Evolutionary conservation across 495 filamentous ascomycete genomes (phyloP).

Genomic region (Neurospora sp.): DNA sequence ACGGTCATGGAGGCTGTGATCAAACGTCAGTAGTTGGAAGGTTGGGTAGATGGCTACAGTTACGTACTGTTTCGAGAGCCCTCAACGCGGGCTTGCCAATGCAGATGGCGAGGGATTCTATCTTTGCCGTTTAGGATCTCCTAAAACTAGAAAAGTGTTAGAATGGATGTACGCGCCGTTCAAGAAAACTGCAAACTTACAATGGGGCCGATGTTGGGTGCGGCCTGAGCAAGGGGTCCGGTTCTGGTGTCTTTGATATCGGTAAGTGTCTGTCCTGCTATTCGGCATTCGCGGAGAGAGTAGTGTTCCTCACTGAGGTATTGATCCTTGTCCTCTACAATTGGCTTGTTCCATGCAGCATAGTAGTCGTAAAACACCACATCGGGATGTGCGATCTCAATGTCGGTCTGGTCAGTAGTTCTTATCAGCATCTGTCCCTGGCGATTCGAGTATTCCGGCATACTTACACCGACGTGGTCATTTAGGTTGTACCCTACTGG

Average conservation of each 20-base stretch:
- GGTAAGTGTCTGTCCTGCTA: conserved; percentile 26
- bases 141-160: conserved; percentile 27
- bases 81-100: conserved; percentile 54
- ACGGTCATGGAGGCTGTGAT: conserved; percentile 43
- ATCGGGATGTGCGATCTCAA: conserved; percentile 48
- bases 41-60: neutral
- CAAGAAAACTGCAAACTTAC: conserved; percentile 5
- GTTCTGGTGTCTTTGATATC: conserved; percentile 33
- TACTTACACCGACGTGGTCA: conserved; percentile 52
- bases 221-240: conserved; percentile 57
- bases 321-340: conserved; percentile 18
- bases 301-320: conserved; percentile 23
- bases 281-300: conserved; percentile 7
- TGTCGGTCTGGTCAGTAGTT: conserved; percentile 38
- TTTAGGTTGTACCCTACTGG: conserved; percentile 62
- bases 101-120: conserved; percentile 50
- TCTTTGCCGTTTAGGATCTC: conserved; percentile 46
- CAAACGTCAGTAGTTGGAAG: neutral
- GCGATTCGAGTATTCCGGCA: conserved; percentile 37
- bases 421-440: conserved; percentile 34
- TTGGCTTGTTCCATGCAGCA: conserved; percentile 41
- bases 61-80: conserved; percentile 26
- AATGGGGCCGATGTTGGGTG: conserved; percentile 53
- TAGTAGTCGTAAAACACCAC: conserved; percentile 57
- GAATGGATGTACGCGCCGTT: neutral